Conservation (phyloP, 2,329 filamentous ascomycete species). For the Nemania sp. region DNA sequence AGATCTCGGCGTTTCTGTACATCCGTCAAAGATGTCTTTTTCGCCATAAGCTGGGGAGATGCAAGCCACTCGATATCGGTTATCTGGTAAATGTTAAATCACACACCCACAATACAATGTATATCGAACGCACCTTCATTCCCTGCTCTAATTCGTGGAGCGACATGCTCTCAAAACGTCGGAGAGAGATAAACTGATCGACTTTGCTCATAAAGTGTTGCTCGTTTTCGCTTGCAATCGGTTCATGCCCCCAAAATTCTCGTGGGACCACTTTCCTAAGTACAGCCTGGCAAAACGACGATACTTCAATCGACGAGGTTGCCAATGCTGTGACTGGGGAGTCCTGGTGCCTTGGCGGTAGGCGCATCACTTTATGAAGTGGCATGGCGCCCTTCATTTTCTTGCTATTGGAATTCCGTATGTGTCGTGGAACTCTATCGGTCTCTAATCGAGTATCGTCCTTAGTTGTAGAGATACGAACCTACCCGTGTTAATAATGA, state of each 20-base stretch:
- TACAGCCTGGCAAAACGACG: constrained; percentile 82
- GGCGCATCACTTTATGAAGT: constrained; percentile 24
- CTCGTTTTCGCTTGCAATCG: constrained; percentile 63
- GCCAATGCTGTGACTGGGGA: constrained; percentile 67
- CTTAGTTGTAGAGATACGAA: constrained; percentile 23
- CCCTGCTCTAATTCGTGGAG: constrained; percentile 78
- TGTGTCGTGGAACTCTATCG: constrained; percentile 11
- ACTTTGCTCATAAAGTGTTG: constrained; percentile 66
- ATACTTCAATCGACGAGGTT: constrained; percentile 70
- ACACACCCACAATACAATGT: background rate
- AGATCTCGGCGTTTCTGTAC: constrained; percentile 76
- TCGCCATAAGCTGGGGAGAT: constrained; percentile 51
- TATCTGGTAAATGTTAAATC: constrained; percentile 54
- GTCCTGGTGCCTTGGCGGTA: constrained; percentile 46
- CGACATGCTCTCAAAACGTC: constrained; percentile 79
- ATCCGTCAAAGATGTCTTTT: constrained; percentile 72
- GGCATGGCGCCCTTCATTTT: constrained; percentile 27
- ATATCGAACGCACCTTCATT: constrained; percentile 64
- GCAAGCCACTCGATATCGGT: constrained; percentile 74
- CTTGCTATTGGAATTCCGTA: constrained; percentile 23
- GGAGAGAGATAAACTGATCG: constrained; percentile 76
- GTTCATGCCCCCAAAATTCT: constrained; percentile 71
- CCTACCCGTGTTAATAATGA: constrained; percentile 29
- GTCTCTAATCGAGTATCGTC: constrained; percentile 15
- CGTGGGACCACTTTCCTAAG: constrained; percentile 73